Base-by-base conservation (phyloP, 2,329 filamentous ascomycete species). In the Aspergillus oerlinghausenensis region DNA sequence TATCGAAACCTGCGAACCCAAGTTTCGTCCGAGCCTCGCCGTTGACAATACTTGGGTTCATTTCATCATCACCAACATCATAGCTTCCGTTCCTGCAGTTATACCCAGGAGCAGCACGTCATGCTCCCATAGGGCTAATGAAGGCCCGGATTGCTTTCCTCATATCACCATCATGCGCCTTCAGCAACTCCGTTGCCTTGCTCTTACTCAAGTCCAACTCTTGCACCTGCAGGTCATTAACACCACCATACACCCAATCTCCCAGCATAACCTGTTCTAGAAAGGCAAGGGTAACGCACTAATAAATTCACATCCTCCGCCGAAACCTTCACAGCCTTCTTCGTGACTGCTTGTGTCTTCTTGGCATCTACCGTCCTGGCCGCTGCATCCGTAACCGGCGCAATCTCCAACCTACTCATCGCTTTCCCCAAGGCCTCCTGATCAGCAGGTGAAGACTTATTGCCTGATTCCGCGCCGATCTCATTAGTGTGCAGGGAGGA, bases 371-470 rank as follows among this genome's bases (percentile, higher is more conserved):
- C 48, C 14, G 58, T 51, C 49, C 63, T 68, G 59, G 38, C 60
- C 55, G 21, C 66, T 10, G 59, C 14, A 29, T 59, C 67, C 26
- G 66, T 58, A 1, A 68, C 71, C 40, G 71, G 70, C 4, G 71
- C 69, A 55, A 78, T 75, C 59, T 80, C 78, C n/a, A 81, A 61
- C 38, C 77, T 69, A 55, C 72, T 78, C 73, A 81, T 80, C 2
- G 79, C 79, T 60, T 76, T 78, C 0, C 75, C 76, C n/a, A 81
- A 63, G 0, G 77, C 78, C 62, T 80, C 77, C 57, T 80, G 78
- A 40, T 79, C 76, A 0, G 72, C 72, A 14, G 65, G 65, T 1
- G 71, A 69, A 1, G 73, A 70, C 14, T 66, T 67, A 50, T 72
- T 68, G 1, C 69, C 69, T 11, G 65, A 62, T 29, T 73, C 71